Conservation (phyloP, 345 rosid genomes). For the Euphorbia peplus region DNA sequence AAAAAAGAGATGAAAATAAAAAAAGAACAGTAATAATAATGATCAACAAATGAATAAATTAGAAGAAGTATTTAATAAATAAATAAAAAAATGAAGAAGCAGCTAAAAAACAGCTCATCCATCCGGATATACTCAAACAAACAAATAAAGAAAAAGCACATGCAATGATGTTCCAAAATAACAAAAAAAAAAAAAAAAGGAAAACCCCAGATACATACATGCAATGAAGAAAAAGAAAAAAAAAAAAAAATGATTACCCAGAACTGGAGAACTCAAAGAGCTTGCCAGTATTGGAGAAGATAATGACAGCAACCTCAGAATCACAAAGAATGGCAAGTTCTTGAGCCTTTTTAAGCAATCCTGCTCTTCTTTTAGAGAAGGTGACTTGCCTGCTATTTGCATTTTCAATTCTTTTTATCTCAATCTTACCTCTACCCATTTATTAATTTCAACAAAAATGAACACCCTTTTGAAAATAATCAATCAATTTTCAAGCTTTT, state of each 20-base stretch:
- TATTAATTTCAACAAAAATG: background rate
- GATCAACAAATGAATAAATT: background rate
- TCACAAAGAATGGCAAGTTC: slow-evolving; percentile 91
- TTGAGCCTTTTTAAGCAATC: slow-evolving; percentile 83
- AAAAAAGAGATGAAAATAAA: background rate
- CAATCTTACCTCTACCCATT: slow-evolving; percentile 95
- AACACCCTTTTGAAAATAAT: no score
- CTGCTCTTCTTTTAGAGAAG: slow-evolving; percentile 88
- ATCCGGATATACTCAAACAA: background rate
- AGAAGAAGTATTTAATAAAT: background rate
- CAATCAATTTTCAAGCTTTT: background rate
- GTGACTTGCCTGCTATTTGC: slow-evolving; percentile 95
- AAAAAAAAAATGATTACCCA: slow-evolving; percentile 51
- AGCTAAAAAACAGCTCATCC: background rate
- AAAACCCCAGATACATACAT: background rate
- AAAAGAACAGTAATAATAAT: background rate
- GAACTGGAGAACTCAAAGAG: slow-evolving; percentile 82
- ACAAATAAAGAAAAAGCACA: slow-evolving; percentile 7
- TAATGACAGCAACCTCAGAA: slow-evolving; percentile 89
- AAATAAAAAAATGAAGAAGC: background rate
- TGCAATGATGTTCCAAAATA: slow-evolving; percentile 1
- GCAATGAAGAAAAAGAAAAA: slow-evolving; percentile 11
- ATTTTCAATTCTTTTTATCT: slow-evolving; percentile 92
- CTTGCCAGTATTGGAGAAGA: slow-evolving; percentile 91
- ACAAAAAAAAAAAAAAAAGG: background rate